Conservation (phyloP, 2,329 filamentous ascomycete species). For the Colletotrichum viniferum region DNA sequence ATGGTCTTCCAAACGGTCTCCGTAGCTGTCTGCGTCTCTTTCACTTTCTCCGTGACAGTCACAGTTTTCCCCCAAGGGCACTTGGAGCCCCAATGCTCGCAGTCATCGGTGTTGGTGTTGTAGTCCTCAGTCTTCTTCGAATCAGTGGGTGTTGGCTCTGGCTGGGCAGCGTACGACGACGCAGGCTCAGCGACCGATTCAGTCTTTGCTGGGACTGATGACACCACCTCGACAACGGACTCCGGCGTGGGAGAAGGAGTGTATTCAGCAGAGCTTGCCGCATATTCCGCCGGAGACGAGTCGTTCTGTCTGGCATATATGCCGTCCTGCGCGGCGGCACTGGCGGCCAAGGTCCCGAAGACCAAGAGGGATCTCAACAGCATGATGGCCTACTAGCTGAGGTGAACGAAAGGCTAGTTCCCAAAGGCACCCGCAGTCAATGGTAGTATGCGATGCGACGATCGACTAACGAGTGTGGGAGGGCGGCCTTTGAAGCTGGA, state of each 20-base stretch:
- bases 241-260: not conserved
- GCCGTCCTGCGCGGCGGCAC: not conserved
- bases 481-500: not conserved
- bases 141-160: not conserved
- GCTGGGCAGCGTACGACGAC: not conserved
- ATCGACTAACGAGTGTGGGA: slow-evolving; percentile 14
- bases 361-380: not conserved
- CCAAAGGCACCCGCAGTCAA: not conserved
- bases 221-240: not conserved
- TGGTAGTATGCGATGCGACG: not conserved
- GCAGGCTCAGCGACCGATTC: not conserved
- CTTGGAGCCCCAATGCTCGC: slow-evolving; percentile 14
- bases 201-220: not conserved
- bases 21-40: slow-evolving; percentile 8
- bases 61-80: slow-evolving; percentile 10
- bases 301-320: slow-evolving; percentile 8
- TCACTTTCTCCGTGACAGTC: slow-evolving; percentile 6
- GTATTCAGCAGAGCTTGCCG: not conserved
- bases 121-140: not conserved
- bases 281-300: not conserved
- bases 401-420: not conserved
- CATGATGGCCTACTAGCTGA: not conserved
- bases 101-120: slow-evolving; percentile 8
- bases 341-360: not conserved
- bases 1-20: slow-evolving; percentile 8